Evolutionary conservation across 140 eudicot species (phyloP), one percentile per base, ranked within the genome.

Genomic region (Ambrosia hybrid): DNA sequence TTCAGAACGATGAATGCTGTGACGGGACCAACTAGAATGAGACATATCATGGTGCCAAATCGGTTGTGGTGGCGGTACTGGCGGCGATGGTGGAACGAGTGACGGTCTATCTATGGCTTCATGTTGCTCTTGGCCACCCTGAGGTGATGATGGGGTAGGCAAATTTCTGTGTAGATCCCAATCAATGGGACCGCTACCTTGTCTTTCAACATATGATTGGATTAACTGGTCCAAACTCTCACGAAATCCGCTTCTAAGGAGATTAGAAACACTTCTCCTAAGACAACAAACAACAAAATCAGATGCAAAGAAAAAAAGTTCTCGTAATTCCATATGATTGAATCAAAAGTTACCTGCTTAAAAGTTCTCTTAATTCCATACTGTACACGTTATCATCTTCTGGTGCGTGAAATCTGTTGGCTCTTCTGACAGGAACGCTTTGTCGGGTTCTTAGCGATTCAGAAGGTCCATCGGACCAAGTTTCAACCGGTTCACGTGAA

Each of bases 311-410:
- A 21, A 21, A 34, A 61, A 13, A 37, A 21, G 26, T 21, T 21
- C 26, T 21, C 26, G 26, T 21, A 21, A 21, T 21, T 21, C 26
- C 26, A 21, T 21, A 21, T 21, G 26, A 21, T 21, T 21, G 26
- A 46, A 46, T 46, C 51, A 6, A 46, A 46, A 46, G 6, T 46
- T 73, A 88, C 97, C 97, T 88, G 94, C 97, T 88, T 63, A 91
- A 74, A 70, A 91, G 96, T 81, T 91, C 97, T 83, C 97, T 85
- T 68, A 92, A 88, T 88, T 92, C 96, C 96, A 89, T 92, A 82
- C 95, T 92, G 76, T 92, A 89, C 56, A 87, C 96, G 67, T 85
- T 92, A 74, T 87, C 96, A 77, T 92, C 98, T 13, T 92, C 95
- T 2, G 51, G 13, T 9, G 51, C 12, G 51, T 8, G 51, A 21